Conservation (phyloP, 1,139 yeast species). For the Nakaseomyces sp. region DNA sequence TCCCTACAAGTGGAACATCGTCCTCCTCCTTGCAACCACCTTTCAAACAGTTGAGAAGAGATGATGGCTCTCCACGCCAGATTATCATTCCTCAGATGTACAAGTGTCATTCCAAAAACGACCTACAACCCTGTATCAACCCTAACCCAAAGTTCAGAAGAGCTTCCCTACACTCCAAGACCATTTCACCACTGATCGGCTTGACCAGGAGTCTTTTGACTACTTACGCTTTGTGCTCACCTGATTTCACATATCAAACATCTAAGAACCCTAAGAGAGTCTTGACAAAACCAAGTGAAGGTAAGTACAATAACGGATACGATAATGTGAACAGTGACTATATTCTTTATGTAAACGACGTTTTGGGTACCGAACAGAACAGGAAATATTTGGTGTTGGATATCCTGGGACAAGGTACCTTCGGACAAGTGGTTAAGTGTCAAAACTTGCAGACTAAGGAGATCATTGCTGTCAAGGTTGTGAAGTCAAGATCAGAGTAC, state of each 20-base stretch:
- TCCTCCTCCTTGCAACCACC: conserved; percentile 18
- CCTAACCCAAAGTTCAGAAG: conserved; percentile 69
- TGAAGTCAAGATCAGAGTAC: conserved; percentile 86
- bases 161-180: conserved; percentile 68
- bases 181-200: conserved; percentile 77
- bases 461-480: conserved; percentile 88
- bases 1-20: conserved; percentile 20
- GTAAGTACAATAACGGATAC: conserved; percentile 67
- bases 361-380: conserved; percentile 81
- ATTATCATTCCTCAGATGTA: conserved; percentile 24
- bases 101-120: conserved; percentile 31
- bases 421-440: conserved; percentile 97
- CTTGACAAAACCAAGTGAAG: conserved; percentile 86
- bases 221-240: conserved; percentile 79
- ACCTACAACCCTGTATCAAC: conserved; percentile 56
- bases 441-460: conserved; percentile 84
- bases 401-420: conserved; percentile 90
- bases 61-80: conserved; percentile 12
- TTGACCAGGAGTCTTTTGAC: conserved; percentile 69
- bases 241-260: conserved; percentile 75
- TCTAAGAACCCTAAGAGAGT: conserved; percentile 87
- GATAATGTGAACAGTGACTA: conserved; percentile 90
- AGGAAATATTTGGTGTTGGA: conserved; percentile 82
- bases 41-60: conserved; percentile 20
- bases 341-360: conserved; percentile 87